Evolutionary conservation across 768 basidiomycete species (phyloP), one percentile per base, ranked within the genome.

Genomic region (Mycena vitilis): DNA sequence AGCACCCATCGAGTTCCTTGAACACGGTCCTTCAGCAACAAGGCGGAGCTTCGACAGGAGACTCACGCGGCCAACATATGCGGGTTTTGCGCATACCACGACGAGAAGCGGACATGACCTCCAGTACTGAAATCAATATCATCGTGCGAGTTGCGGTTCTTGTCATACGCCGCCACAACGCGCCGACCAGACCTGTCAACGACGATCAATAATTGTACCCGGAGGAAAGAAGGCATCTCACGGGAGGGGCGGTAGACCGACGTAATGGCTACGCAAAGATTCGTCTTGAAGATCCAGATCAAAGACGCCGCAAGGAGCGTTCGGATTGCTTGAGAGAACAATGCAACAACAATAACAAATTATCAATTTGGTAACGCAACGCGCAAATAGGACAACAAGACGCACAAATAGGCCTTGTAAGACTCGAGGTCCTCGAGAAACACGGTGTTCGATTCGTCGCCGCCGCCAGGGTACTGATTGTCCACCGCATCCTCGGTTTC

Each of bases 321-420:
- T 20, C 12, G 53, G 36, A 38, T 55, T n/a, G 37, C 53, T 38
- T 18, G 23, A 51, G 4, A 51, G n/a, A 23, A 8, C 25, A 6
- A 30, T 22, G n/a, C n/a, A n/a, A n/a, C n/a, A n/a, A n/a, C n/a
- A n/a, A 23, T 30, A 30, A 23, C 10, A 34, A 30, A 53, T 53
- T 16, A 53, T 34, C 9, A 13, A 2, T 36, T 13, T 34, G 49
- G 12, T 4, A 51, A 51, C 23, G 25, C 8, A 25, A 53, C n/a
- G n/a, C n/a, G 36, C 25, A 53, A 30, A 9, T n/a, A 37, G 5
- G 16, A 18, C 34, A 40, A 40, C 13, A 40, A 11, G 6, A 54
- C 53, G 7, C 34, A 54, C 53, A 36, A 54, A 37, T 54, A 54
- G 20, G 34, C 53, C 34, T 54, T 54, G 53, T 54, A 54, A 5